phyloP scores from a whole-genome alignment of 768 basidiomycete genomes.

The Pulveroboletus sp. region DNA sequence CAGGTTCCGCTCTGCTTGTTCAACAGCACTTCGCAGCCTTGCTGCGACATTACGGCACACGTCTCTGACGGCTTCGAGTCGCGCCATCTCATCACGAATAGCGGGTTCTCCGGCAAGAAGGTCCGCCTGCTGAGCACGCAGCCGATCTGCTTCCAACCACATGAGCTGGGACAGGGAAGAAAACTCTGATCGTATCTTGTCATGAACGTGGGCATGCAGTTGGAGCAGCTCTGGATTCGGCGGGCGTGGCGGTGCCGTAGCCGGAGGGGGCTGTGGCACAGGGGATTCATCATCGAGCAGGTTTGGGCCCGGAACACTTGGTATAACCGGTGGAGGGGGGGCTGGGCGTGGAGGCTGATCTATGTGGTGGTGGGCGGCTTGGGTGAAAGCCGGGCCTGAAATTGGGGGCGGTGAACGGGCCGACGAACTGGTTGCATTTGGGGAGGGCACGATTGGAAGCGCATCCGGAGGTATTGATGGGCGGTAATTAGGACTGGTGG shows the following conservation, averaged over 20 bases:
- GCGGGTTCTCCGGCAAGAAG: constrained; percentile 88
- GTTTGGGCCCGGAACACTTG: constrained; percentile 39
- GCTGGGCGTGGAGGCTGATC: constrained; percentile 19
- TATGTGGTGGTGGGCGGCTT: constrained; percentile 21
- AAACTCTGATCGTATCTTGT: constrained; percentile 67
- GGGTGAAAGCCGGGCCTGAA: constrained; percentile 16
- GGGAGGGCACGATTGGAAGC: constrained; percentile 21
- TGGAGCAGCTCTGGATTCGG: constrained; percentile 86
- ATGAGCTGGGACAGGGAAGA: constrained; percentile 63
- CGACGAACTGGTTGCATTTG: constrained; percentile 28
- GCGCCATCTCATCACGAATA: constrained; percentile 92
- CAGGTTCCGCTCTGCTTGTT: constrained; percentile 67
- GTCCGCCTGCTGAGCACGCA: constrained; percentile 79
- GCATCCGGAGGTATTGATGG: constrained; percentile 25
- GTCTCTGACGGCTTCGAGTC: constrained; percentile 87
- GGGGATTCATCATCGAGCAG: constrained; percentile 59
- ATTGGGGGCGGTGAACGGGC: constrained; percentile 15
- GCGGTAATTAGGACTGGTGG: constrained; percentile 27
- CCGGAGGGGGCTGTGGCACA: constrained; percentile 25
- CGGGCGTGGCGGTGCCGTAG: constrained; percentile 66
- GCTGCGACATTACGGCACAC: constrained; percentile 80
- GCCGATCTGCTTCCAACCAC: constrained; percentile 61
- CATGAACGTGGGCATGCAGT: constrained; percentile 72
- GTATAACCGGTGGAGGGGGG: constrained; percentile 16
- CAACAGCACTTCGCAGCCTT: constrained; percentile 59